phyloP scores from a whole-genome alignment of 2,329 filamentous ascomycete genomes.

The Amesomyces nigricolor region DNA sequence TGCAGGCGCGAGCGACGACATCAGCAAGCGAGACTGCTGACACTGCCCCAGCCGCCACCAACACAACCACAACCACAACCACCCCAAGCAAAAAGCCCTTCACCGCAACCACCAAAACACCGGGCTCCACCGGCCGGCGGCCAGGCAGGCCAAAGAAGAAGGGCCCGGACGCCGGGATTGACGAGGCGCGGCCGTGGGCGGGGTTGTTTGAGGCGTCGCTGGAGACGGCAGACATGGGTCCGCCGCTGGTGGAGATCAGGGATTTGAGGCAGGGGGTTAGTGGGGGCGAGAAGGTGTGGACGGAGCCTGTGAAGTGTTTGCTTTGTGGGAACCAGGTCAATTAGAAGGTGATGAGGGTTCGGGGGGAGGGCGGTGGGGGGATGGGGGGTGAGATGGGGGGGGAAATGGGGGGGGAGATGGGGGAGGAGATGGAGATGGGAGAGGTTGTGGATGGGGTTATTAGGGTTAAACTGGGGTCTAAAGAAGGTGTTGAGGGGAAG shows the following conservation, averaged over 20 bases:
- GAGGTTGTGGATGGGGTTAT: too few relatives aligned
- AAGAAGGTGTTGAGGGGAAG: too few relatives aligned
- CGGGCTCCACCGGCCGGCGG: constrained; percentile 27
- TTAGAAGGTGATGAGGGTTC: constrained; percentile 24
- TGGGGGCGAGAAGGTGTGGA: constrained; percentile 49
- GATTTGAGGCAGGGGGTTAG: constrained; percentile 45
- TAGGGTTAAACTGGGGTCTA: too few relatives aligned
- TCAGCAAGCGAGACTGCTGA: constrained; percentile 21
- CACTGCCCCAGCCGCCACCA: too few relatives aligned
- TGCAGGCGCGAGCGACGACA: constrained; percentile 19
- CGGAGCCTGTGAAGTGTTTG: constrained; percentile 46
- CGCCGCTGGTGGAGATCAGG: constrained; percentile 46
- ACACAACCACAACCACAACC: constrained; percentile 6
- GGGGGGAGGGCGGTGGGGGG: neutral
- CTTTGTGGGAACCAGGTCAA: constrained; percentile 45
- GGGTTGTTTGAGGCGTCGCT: constrained; percentile 48
- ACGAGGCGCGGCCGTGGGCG: constrained; percentile 42
- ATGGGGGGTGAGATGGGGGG: neutral
- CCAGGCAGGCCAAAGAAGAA: constrained; percentile 34
- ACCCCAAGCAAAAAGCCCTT: constrained; percentile 25
- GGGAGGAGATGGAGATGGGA: neutral
- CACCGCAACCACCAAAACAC: constrained; percentile 22
- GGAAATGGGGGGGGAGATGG: neutral
- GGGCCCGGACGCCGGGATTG: constrained; percentile 30
- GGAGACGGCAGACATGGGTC: constrained; percentile 38